A percentile compares a stretch with the other conserved stretches of the same genome.
Evolutionary conservation across 73 alveolate genomes (phyloP).

Genomic region (Uronychia setigera): DNA sequence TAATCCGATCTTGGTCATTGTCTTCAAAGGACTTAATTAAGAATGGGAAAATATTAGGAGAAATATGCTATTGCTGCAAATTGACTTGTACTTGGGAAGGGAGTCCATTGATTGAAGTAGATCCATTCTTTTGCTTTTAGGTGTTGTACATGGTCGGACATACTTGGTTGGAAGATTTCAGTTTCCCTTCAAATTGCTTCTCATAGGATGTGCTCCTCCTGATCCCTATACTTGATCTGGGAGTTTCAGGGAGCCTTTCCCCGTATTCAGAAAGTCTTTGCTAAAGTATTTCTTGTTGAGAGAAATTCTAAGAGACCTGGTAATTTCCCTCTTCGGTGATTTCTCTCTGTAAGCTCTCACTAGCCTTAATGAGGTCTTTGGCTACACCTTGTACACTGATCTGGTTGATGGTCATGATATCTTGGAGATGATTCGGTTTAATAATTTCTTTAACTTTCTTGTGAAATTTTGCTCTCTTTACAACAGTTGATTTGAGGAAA

Average conservation of each 20-base stretch:
- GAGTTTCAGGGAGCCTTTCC: not conserved
- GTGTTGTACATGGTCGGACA: too few species aligned
- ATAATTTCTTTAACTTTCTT: not conserved
- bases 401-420: slow-evolving; percentile 1
- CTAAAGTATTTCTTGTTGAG: not conserved
- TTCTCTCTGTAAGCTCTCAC: not conserved
- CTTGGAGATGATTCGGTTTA: not conserved
- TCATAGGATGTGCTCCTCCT: not conserved
- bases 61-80: too few species aligned
- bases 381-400: not conserved
- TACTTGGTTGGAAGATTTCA: too few species aligned
- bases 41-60: not conserved
- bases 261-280: too few species aligned
- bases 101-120: too few species aligned
- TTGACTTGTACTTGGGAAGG: too few species aligned
- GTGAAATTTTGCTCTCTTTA: not conserved
- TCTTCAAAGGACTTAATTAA: not conserved
- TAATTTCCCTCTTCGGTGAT: not conserved
- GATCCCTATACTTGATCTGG: not conserved
- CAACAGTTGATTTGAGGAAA: not conserved
- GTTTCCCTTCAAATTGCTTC: too few species aligned
- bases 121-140: too few species aligned
- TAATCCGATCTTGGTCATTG: too few species aligned
- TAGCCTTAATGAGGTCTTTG: not conserved
- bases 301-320: not conserved